Conservation (phyloP, 495 filamentous ascomycete species). For the Aspergillus steynii region DNA sequence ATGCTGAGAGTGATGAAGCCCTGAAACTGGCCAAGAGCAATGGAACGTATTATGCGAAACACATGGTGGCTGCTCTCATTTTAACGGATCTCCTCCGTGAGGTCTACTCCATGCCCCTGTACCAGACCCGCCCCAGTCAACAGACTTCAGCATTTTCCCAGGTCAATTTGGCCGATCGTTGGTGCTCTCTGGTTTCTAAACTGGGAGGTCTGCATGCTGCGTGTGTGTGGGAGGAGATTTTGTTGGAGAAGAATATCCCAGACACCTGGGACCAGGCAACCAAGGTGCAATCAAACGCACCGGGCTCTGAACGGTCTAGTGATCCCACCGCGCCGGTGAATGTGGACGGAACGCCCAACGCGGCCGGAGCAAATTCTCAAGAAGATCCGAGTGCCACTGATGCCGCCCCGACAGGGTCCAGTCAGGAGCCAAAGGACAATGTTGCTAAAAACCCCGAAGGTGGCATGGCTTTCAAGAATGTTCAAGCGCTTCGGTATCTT, state of each 20-base stretch:
- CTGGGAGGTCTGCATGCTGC: conserved; percentile 75
- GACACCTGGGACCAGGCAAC: conserved; percentile 66
- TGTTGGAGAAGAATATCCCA: conserved; percentile 66
- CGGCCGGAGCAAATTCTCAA: conserved; percentile 16
- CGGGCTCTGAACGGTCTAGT: conserved; percentile 45
- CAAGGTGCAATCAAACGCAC: conserved; percentile 48
- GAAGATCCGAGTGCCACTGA: conserved; percentile 25
- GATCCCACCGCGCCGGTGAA: conserved; percentile 32
- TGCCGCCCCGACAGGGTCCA: conserved; percentile 21
- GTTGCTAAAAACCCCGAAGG: conserved; percentile 44
- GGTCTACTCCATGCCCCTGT: conserved; percentile 65
- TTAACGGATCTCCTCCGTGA: conserved; percentile 71
- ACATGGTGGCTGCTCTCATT: conserved; percentile 71
- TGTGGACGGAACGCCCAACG: conserved; percentile 16
- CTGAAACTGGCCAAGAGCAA: conserved; percentile 37
- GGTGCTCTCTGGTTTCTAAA: conserved; percentile 63
- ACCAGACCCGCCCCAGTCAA: conserved; percentile 58
- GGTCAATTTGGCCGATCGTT: conserved; percentile 80
- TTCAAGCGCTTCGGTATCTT: conserved; percentile 69
- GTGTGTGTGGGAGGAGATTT: conserved; percentile 80
- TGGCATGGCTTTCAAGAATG: conserved; percentile 72
- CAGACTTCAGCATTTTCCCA: conserved; percentile 59
- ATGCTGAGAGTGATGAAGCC: conserved; percentile 22
- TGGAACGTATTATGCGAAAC: conserved; percentile 75
- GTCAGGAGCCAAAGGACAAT: conserved; percentile 40